Evolutionary conservation across 2,329 filamentous ascomycete genomes (phyloP).

Genomic region (Sclerotinia nivalis): DNA sequence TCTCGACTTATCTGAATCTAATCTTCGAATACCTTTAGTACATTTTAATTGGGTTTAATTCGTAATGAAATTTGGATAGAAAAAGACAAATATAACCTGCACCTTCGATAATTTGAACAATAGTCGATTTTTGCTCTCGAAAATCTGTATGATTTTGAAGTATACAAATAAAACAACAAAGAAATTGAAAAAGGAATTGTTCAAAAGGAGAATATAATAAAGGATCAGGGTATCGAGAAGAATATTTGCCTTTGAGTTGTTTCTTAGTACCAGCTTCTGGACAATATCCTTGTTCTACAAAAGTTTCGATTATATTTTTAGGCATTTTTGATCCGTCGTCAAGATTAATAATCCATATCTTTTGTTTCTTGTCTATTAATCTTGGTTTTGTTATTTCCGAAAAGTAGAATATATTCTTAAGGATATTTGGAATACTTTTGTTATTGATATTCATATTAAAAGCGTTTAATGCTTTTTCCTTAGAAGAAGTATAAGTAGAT

Average conservation of each 20-base stretch:
- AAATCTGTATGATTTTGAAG: background rate
- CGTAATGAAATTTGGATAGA: background rate
- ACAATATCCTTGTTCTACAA: background rate
- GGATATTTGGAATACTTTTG: background rate
- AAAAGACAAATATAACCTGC: background rate
- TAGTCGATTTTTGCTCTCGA: background rate
- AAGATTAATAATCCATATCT: background rate
- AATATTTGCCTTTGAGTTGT: background rate
- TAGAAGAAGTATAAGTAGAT: no score
- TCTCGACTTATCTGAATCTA: background rate
- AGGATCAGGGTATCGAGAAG: background rate
- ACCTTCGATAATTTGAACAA: background rate
- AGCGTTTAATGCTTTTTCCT: background rate
- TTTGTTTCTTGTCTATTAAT: background rate
- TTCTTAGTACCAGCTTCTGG: background rate
- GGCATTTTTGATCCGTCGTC: background rate
- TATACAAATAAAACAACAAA: background rate
- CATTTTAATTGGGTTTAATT: background rate
- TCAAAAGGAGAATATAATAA: background rate
- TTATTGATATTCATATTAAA: background rate
- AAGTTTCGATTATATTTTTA: background rate
- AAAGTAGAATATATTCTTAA: background rate
- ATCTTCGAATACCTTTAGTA: background rate
- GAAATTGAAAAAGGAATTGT: background rate
- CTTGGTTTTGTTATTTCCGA: background rate